phyloP scores from a whole-genome alignment of 805 yeast species.

The Schizosaccharomyces octosporus region DNA sequence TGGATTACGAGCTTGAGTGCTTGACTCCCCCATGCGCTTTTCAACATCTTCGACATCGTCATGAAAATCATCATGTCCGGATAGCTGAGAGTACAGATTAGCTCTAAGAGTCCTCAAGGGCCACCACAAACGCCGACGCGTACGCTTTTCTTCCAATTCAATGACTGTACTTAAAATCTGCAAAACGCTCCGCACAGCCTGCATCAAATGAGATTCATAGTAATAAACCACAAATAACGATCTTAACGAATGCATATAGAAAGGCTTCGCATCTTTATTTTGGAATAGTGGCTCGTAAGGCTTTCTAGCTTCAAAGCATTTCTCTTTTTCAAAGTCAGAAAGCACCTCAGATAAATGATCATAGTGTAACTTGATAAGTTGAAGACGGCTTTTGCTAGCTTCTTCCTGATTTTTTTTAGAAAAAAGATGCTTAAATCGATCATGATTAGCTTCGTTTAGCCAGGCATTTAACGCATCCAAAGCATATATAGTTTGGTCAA shows the following conservation, averaged over 20 bases:
- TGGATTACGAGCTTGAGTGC: slow-evolving; percentile 2
- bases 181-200: neutral
- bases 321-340: neutral
- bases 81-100: neutral
- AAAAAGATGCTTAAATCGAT: neutral
- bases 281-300: neutral
- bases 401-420: neutral
- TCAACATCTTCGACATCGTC: neutral
- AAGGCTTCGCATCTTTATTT: neutral
- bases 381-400: neutral
- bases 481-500: neutral
- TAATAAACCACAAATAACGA: neutral
- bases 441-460: neutral
- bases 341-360: neutral
- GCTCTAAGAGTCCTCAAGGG: neutral
- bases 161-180: neutral
- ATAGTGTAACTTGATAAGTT: neutral
- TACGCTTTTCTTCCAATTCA: neutral
- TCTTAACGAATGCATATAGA: neutral
- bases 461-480: neutral
- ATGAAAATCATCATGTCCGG: neutral
- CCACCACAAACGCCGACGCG: neutral
- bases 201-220: neutral
- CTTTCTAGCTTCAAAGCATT: neutral
- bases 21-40: neutral